phyloP scores from a whole-genome alignment of 306 rosid species.

The Acacia confusa region DNA sequence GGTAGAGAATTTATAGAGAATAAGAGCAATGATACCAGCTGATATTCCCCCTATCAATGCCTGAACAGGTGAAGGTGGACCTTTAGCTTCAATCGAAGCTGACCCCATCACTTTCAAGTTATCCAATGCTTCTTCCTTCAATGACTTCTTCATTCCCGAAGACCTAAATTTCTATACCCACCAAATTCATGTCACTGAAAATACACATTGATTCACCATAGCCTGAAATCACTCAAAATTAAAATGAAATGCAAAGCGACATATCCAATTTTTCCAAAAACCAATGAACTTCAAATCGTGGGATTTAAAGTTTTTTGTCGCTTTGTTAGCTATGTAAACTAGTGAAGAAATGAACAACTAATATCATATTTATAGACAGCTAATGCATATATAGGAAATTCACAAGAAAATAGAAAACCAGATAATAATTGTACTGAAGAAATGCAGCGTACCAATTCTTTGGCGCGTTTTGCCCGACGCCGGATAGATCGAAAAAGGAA shows the following conservation, averaged over 20 bases:
- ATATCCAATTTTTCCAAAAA: neutral
- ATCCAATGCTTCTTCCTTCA: conserved; percentile 82
- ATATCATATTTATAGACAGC: conserved; percentile 4
- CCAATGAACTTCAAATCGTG: neutral
- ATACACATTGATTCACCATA: conserved; percentile 8
- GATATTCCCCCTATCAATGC: conserved; percentile 80
- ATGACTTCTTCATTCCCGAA: conserved; percentile 68
- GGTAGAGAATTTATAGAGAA: conserved; percentile 80
- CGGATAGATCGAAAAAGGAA: conserved; percentile 88
- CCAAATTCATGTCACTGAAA: conserved; percentile 37
- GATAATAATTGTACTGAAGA: neutral
- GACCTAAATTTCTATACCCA: conserved; percentile 84
- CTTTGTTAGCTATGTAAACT: neutral
- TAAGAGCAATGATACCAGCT: conserved; percentile 77
- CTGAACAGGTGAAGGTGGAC: conserved; percentile 76
- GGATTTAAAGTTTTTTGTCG: neutral
- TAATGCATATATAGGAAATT: neutral
- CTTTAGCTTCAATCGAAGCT: conserved; percentile 52
- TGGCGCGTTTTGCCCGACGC: conserved; percentile 84
- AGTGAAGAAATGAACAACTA: neutral
- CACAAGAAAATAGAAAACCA: neutral
- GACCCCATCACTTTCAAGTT: conserved; percentile 71
- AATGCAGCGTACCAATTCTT: conserved; percentile 56
- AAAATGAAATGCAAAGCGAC: conserved; percentile 14
- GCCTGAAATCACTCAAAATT: neutral